A percentile compares a stretch with the other conserved stretches of the same genome.
phyloP scores from a whole-genome alignment of 345 rosid genomes.

The Sonneratia alba region DNA sequence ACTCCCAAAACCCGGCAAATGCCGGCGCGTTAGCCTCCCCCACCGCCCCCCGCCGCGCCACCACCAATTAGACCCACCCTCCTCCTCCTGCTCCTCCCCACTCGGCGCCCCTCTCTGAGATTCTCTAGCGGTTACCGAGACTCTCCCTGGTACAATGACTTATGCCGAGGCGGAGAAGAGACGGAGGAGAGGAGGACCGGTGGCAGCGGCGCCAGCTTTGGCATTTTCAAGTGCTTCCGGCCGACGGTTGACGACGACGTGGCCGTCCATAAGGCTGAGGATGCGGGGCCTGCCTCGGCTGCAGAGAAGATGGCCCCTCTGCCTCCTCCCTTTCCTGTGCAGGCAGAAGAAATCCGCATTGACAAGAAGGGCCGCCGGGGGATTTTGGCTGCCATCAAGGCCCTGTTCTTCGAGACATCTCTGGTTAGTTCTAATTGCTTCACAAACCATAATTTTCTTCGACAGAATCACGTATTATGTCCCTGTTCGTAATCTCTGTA shows the following conservation, averaged over 20 bases:
- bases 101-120: too few relatives aligned
- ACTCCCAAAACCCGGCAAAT: background rate
- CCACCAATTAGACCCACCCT: background rate
- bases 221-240: conserved; percentile 9
- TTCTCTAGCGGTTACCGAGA: too few relatives aligned
- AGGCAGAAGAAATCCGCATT: background rate
- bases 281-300: background rate
- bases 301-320: background rate
- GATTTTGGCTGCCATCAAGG: conserved; percentile 22
- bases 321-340: background rate
- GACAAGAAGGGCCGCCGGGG: conserved; percentile 11
- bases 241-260: background rate
- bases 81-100: background rate
- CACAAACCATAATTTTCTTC: too few relatives aligned
- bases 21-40: background rate
- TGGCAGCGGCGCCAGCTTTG: background rate
- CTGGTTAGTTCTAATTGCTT: conserved; percentile 23
- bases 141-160: background rate
- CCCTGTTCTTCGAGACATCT: conserved; percentile 29
- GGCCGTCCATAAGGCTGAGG: background rate
- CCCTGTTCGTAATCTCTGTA: too few relatives aligned
- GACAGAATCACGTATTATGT: too few relatives aligned
- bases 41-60: background rate
- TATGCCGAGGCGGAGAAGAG: background rate
- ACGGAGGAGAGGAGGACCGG: background rate